These are phyloP conservation scores for Cynanchum wilfordii DNA, from an alignment of 257 asterid species.

Conservation along the genomic window DNA sequence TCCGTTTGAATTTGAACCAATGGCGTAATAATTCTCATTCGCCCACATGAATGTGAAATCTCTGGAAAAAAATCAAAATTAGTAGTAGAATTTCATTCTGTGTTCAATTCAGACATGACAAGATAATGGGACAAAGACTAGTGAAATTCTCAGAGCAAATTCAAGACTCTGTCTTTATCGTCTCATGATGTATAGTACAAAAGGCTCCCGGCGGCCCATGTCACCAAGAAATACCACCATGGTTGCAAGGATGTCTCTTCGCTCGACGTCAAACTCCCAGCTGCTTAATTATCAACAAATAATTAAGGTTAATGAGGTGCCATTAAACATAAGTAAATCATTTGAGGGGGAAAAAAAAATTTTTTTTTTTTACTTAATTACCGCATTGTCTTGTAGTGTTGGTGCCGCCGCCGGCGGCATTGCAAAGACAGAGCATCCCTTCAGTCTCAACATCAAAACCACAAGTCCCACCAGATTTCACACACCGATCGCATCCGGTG, in stretches of 20 bases:
- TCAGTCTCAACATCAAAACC: slow-evolving; percentile 86
- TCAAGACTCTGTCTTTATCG: background rate
- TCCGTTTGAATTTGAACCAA: too few relatives aligned
- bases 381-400: slow-evolving; percentile 77
- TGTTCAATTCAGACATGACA: too few relatives aligned
- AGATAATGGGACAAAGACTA: too few relatives aligned
- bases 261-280: slow-evolving; percentile 3
- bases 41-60: too few relatives aligned
- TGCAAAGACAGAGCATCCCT: slow-evolving; percentile 65
- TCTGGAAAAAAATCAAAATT: too few relatives aligned
- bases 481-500: slow-evolving; percentile 63
- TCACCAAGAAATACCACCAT: background rate
- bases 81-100: too few relatives aligned
- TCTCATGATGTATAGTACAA: background rate
- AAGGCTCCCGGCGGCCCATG: slow-evolving; percentile 2
- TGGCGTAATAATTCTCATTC: too few relatives aligned
- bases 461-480: slow-evolving; percentile 64
- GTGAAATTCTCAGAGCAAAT: background rate
- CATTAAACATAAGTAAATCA: too few relatives aligned
- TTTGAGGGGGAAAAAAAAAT: too few relatives aligned
- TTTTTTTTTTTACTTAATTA: slow-evolving; percentile 8
- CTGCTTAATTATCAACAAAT: background rate
- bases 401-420: slow-evolving; percentile 18
- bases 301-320: too few relatives aligned
- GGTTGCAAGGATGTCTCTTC: background rate